A percentile compares a stretch with the other conserved stretches of the same genome.
These are phyloP conservation scores for Macrophomina phaseolina DNA, from an alignment of 2,329 filamentous ascomycete species.

Conservation along the genomic window DNA sequence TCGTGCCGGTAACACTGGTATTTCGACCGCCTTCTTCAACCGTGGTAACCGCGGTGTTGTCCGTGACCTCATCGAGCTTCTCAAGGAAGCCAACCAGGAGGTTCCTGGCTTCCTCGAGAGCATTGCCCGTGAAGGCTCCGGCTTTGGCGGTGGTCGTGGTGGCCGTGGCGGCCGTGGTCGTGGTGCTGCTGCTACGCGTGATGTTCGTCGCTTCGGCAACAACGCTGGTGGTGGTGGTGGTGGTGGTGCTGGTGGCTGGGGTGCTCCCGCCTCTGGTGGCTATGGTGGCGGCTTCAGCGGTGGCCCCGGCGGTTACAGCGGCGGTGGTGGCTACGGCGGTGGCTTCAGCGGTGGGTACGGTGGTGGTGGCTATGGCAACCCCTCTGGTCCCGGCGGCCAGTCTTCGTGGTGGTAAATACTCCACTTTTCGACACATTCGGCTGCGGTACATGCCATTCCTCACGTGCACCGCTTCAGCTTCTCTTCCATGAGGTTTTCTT, in stretches of 20 bases:
- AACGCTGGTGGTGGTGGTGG: slow-evolving; percentile 61
- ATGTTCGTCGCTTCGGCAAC: slow-evolving; percentile 71
- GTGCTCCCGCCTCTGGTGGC: slow-evolving; percentile 42
- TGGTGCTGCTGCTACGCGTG: slow-evolving; percentile 74
- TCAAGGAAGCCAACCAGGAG: slow-evolving; percentile 99
- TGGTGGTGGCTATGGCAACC: slow-evolving; percentile 67
- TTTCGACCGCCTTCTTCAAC: slow-evolving; percentile 99
- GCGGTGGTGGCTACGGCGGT: slow-evolving; percentile 30
- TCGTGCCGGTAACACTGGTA: slow-evolving; percentile 98
- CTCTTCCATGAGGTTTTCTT: slow-evolving; percentile 31
- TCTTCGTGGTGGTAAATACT: slow-evolving; percentile 70
- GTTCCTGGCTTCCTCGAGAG: slow-evolving; percentile 93
- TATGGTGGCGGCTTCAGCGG: slow-evolving; percentile 43
- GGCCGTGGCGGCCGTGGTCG: slow-evolving; percentile 69
- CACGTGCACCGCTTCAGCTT: slow-evolving; percentile 14
- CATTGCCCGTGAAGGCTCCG: slow-evolving; percentile 90
- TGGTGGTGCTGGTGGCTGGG: slow-evolving; percentile 52
- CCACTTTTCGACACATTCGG: slow-evolving; percentile 37
- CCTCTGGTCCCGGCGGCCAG: slow-evolving; percentile 66
- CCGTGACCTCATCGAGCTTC: slow-evolving; percentile 91
- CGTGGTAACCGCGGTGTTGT: slow-evolving; percentile 98
- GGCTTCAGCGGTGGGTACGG: slow-evolving; percentile 50
- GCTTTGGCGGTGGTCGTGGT: slow-evolving; percentile 75
- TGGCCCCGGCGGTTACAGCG: slow-evolving; percentile 49
- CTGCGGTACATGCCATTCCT: slow-evolving; percentile 8